phyloP scores from a whole-genome alignment of 768 basidiomycete species.

The Trametes cingulata region DNA sequence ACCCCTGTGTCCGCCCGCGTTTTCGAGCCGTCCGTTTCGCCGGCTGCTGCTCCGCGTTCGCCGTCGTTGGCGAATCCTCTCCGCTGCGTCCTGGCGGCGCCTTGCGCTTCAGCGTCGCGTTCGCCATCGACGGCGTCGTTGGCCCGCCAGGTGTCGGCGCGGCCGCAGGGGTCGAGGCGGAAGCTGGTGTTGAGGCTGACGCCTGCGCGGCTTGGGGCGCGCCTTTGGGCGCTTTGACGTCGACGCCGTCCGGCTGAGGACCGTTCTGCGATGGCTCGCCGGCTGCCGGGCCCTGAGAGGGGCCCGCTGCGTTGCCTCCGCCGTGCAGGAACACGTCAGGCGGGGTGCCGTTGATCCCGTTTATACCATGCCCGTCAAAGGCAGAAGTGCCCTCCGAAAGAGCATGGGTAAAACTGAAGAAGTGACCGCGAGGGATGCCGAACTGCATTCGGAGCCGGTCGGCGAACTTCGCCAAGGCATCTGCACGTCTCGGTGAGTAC shows the following conservation, averaged over 20 bases:
- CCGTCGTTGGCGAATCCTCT: constrained; percentile 52
- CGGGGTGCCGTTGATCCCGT: constrained; percentile 10
- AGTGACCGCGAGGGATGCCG: constrained; percentile 5
- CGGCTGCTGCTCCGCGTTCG: constrained; percentile 46
- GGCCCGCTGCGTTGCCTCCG: constrained; percentile 28
- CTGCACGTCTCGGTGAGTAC: constrained; percentile 28
- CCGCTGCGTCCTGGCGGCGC: constrained; percentile 25
- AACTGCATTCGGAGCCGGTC: constrained; percentile 38
- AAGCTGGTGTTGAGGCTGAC: constrained; percentile 29
- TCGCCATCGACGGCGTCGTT: constrained; percentile 32
- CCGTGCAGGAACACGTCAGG: constrained; percentile 7
- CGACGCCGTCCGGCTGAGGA: constrained; percentile 46
- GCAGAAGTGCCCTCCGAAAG: constrained; percentile 2
- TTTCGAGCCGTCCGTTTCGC: constrained; percentile 56
- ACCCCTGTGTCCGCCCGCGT: constrained; percentile 51
- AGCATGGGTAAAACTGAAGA: no score
- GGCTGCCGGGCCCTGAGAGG: constrained; percentile 30
- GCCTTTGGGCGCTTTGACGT: constrained; percentile 64
- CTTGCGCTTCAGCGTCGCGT: constrained; percentile 39
- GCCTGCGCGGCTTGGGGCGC: constrained; percentile 43
- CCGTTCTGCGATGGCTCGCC: constrained; percentile 48
- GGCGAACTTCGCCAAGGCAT: constrained; percentile 45
- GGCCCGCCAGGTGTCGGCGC: constrained; percentile 26
- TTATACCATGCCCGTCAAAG: constrained; percentile 11
- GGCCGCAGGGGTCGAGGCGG: constrained; percentile 29